Evolutionary conservation across 2,329 filamentous ascomycete species (phyloP).

Genomic region (Trichophyton equinum): DNA sequence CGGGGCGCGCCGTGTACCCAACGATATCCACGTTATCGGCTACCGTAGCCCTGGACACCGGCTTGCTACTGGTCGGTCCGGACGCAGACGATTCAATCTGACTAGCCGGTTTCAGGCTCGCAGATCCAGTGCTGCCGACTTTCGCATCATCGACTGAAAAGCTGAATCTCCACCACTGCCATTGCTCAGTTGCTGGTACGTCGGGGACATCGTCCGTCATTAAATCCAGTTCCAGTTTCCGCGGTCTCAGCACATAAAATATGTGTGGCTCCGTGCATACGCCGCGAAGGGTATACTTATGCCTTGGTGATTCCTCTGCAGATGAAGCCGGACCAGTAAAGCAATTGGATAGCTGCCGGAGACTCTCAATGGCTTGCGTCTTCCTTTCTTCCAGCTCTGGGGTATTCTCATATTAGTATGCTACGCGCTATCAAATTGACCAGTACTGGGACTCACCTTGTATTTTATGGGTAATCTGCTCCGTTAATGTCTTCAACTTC

Average conservation of each 20-base stretch:
- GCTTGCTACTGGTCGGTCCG: background rate
- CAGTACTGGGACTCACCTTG: conserved; percentile 21
- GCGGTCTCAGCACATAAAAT: conserved; percentile 42
- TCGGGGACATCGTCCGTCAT: conserved; percentile 17
- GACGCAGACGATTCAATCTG: background rate
- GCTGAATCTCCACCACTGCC: conserved; percentile 46
- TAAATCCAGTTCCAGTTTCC: conserved; percentile 7
- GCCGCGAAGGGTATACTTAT: conserved; percentile 45
- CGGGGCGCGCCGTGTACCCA: conserved; percentile 31
- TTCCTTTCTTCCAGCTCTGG: conserved; percentile 32
- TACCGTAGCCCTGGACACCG: conserved; percentile 9
- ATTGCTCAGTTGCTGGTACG: conserved; percentile 22
- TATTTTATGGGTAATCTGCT: conserved; percentile 31
- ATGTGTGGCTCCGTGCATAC: conserved; percentile 46
- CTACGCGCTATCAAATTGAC: background rate
- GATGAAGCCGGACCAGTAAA: conserved; percentile 36
- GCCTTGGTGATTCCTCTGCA: conserved; percentile 27
- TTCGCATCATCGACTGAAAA: conserved; percentile 36
- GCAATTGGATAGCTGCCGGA: conserved; percentile 34
- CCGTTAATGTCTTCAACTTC: conserved; percentile 26
- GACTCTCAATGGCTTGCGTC: conserved; percentile 28
- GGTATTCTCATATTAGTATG: background rate
- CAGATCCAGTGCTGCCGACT: conserved; percentile 15
- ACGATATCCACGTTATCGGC: conserved; percentile 24
- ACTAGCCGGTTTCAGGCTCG: conserved; percentile 1